Evolutionary conservation across 2,329 filamentous ascomycete species (phyloP).

Genomic region (Calcarisporium arbuscula): DNA sequence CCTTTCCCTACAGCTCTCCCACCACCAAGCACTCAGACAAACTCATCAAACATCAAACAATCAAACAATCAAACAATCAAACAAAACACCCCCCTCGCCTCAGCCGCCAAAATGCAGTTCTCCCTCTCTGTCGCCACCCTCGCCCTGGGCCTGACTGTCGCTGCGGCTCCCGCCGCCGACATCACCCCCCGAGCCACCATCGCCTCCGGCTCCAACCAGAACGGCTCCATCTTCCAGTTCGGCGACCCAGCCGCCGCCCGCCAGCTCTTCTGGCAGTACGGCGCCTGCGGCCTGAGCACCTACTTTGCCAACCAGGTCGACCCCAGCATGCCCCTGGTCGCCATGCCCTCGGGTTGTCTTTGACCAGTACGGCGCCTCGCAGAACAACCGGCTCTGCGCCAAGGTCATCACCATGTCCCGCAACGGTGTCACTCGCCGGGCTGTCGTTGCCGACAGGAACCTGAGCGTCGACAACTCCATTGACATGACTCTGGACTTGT

Average conservation of each 20-base stretch:
- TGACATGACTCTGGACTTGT: slow-evolving; percentile 10
- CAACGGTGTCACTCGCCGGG: slow-evolving; percentile 9
- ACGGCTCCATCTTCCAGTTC: slow-evolving; percentile 10
- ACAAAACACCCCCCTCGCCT: too few species aligned
- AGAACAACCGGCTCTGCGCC: slow-evolving; percentile 10
- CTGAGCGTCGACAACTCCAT: slow-evolving; percentile 9
- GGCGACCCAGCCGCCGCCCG: slow-evolving; percentile 6
- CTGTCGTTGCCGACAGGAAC: slow-evolving; percentile 9
- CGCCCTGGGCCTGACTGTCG: slow-evolving; percentile 6
- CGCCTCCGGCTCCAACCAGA: slow-evolving; percentile 4
- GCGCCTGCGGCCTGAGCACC: slow-evolving; percentile 11
- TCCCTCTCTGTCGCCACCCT: slow-evolving; percentile 1
- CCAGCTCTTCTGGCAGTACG: slow-evolving; percentile 7
- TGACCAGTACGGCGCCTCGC: slow-evolving; percentile 3
- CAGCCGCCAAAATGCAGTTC: slow-evolving; percentile 10
- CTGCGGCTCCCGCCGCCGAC: slow-evolving; percentile 4
- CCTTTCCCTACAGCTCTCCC: too few species aligned
- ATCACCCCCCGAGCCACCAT: background rate
- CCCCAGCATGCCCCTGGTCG: slow-evolving; percentile 8
- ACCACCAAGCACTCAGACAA: too few species aligned
- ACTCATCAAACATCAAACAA: too few species aligned
- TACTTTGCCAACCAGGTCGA: slow-evolving; percentile 7
- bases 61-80: too few species aligned
- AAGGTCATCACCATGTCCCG: slow-evolving; percentile 11
- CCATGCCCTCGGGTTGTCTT: slow-evolving; percentile 6